Evolutionary conservation across 1,139 yeast species (phyloP), one percentile per base, ranked within the genome.

Genomic region (Debaryomycetaceae sp.): DNA sequence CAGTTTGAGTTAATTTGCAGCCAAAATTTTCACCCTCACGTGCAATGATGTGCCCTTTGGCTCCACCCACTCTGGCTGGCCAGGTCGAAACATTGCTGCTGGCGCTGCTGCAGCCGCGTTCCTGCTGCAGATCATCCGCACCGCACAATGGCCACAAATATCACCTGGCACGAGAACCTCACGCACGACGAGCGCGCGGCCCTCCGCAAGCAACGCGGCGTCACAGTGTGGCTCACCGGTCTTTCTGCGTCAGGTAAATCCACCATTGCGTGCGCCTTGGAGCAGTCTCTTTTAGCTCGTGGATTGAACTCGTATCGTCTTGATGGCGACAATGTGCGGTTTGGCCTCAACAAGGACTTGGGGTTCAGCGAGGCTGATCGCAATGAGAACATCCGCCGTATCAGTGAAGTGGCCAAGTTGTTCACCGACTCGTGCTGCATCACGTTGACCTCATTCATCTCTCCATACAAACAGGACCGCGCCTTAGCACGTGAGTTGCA

Each of bases 171-270:
- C 62, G 78, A 76, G 42, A 91, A 93, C 51, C 69, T 89, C 46
- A 80, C 93, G 19, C 88, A 83, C 58, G 77, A 69, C 15, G 96
- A 89, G 61, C 82, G 97, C 49, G 58, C 74, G 29, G 60, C 55
- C 17, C 63, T 84, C 37, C 77, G 86, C 43, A 78, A 80, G 40
- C 96, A 89, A 64, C 72, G 72, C 40, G 97, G 97, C 31, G 81
- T 84, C 38, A 89, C 97, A 16, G 70, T 89, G 25, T 89, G 97
- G 97, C 71, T 89, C 47, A 89, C 97, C 8, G 97, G 97, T 3
- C 71, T 89, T 43, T 83, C 95, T 39, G 97, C 97, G 5, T 82
- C 94, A 34, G 97, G 97, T 39, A 89, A 89, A 58, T 80, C 91
- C 48, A 89, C 96, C 34, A 83, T 89, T 52, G 97, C 97, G 2